Conservation (phyloP, 73 alveolate species). For the Paramecium pentaurelia region DNA sequence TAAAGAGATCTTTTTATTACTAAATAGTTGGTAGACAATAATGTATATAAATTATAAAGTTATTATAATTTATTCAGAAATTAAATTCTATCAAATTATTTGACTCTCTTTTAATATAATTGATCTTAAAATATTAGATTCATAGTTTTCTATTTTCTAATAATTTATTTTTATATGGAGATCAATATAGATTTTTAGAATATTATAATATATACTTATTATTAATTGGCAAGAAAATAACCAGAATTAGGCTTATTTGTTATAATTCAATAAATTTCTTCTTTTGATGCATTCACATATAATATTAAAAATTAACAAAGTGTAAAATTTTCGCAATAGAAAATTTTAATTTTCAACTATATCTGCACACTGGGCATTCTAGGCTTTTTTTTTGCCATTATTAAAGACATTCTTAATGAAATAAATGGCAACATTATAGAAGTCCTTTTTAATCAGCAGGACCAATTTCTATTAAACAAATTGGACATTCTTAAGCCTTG, state of each 20-base stretch:
- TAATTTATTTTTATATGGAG: neutral
- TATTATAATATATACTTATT: too few species aligned
- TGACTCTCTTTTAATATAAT: neutral
- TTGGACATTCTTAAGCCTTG: neutral
- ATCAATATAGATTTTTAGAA: too few species aligned
- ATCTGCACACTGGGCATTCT: conserved; percentile 24
- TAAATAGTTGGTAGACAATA: too few species aligned
- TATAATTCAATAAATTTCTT: neutral
- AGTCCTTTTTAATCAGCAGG: neutral
- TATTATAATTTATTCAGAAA: too few species aligned
- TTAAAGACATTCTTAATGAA: neutral
- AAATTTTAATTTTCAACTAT: neutral
- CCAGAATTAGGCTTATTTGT: neutral
- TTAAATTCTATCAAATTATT: neutral
- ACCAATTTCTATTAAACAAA: neutral
- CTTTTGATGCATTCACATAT: neutral
- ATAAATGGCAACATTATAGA: neutral
- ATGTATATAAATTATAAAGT: too few species aligned
- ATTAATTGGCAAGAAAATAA: neutral
- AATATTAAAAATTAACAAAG: neutral
- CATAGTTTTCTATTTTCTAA: neutral
- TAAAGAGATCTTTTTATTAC: too few species aligned
- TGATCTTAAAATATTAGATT: neutral
- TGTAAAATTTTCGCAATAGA: neutral
- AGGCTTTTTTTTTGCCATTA: neutral